Base-by-base conservation (phyloP, 139 green algal genomes). In the Ostreobium quekettii region DNA sequence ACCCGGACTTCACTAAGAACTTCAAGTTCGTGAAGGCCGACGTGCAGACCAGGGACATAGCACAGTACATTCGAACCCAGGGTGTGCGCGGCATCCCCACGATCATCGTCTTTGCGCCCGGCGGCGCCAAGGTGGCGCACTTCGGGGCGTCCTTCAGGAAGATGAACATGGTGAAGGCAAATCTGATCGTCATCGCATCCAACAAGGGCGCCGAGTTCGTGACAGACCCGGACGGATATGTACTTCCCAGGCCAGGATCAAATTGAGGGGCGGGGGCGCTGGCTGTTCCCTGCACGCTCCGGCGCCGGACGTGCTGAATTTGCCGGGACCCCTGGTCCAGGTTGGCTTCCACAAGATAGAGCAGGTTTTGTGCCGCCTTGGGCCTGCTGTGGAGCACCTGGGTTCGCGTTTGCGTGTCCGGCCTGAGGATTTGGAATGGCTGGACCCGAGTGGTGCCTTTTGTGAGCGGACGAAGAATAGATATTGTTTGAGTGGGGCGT, bases 141-240 rank as follows among this genome's bases (percentile, higher is more conserved):
- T 70, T 70, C 19, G 36, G 36, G 28, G 60, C 35, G n/a, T 67
- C 60, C 28, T 67, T 67, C 60, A 26, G 60, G 35, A 49, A 49
- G 15, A 67, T 67, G 6, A 49, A 59, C 30, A 26, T 60, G 11
- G 60, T 62, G 15, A 62, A 62, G 33, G 53, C 53, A n/a, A 62
- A 62, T 26, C 53, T 62, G 15, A 26, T 62, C n/a, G 53, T 62
- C 19, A 62, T 62, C n/a, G 53, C 53, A 32, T 24, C 53, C 7
- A 62, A 62, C 19, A n/a, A 11, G 15, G 53, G 53, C 7, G 8
- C 53, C 15, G 7, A 62, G n/a, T 67, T 49, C 31, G 8, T 6
- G 26, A n/a, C 37, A 15, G 60, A 49, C 31, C 35, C 60, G 6
- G 37, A 48, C 53, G 53, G 53, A 7, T 62, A 32, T 29, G 15